Evolutionary conservation across 345 rosid species (phyloP).

Genomic region (Capsella bursapastoris): DNA sequence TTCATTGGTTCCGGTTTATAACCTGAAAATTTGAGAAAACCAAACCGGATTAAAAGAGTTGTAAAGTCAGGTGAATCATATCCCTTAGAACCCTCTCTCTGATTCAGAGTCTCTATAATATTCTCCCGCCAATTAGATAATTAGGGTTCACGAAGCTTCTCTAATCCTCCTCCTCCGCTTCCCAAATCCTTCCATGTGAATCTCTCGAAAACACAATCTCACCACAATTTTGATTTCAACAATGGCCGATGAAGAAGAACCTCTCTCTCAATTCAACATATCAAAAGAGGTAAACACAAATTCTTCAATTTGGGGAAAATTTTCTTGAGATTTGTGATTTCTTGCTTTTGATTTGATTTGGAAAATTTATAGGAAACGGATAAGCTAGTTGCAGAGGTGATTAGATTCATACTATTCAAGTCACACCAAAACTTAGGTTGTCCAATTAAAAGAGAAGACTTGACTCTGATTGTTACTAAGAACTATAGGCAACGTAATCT

Average conservation of each 20-base stretch:
- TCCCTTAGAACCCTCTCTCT: no score
- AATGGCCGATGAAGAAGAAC: slow-evolving; percentile 57
- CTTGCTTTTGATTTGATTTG: background rate
- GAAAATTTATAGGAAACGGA: slow-evolving; percentile 61
- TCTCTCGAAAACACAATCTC: no score
- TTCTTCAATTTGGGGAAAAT: background rate
- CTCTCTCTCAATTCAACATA: slow-evolving; percentile 64
- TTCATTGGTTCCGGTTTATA: no score
- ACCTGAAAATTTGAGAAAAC: no score
- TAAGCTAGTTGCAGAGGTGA: slow-evolving; percentile 88
- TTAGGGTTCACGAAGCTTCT: no score
- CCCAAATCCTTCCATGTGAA: no score
- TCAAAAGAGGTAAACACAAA: slow-evolving; percentile 62
- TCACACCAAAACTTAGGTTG: slow-evolving; percentile 80
- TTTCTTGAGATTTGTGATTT: background rate
- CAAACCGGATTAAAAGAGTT: no score
- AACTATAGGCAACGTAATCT: slow-evolving; percentile 70
- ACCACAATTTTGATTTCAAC: slow-evolving; percentile 16
- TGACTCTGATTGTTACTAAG: slow-evolving; percentile 80
- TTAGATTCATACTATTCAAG: slow-evolving; percentile 78
- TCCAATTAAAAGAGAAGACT: slow-evolving; percentile 87
- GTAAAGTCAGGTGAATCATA: no score
- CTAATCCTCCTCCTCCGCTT: no score
- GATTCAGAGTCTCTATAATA: no score
- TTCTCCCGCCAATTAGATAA: no score